phyloP scores from a whole-genome alignment of 352 stramenopile genomes.

The Phytophthora boehmeriae region DNA sequence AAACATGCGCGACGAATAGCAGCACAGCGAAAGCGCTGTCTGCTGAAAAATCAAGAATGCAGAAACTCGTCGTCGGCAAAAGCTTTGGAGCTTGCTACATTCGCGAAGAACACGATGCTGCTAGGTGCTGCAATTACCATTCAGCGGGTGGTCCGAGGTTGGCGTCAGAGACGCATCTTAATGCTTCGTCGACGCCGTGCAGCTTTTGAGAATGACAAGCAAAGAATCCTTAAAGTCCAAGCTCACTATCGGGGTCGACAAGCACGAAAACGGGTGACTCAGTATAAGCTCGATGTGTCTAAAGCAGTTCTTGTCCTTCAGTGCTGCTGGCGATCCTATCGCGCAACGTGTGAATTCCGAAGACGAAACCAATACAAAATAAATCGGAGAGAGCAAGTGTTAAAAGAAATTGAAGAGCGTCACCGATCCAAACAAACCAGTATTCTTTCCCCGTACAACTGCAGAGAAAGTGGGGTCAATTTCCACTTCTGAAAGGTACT shows the following conservation, averaged over 20 bases:
- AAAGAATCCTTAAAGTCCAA: constrained; percentile 58
- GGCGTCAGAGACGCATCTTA: constrained; percentile 38
- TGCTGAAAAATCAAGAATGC: constrained; percentile 55
- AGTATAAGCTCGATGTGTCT: constrained; percentile 29
- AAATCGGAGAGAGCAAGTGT: constrained; percentile 23
- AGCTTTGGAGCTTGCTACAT: constrained; percentile 6
- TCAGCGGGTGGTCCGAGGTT: constrained; percentile 49
- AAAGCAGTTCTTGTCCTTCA: constrained; percentile 46
- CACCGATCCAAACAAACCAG: constrained; percentile 26
- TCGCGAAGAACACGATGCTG: constrained; percentile 10
- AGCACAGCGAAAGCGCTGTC: constrained; percentile 30
- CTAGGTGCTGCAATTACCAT: constrained; percentile 54
- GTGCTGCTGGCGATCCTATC: constrained; percentile 53
- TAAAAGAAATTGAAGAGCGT: constrained; percentile 29
- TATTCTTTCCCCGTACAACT: constrained; percentile 20
- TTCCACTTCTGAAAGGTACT: constrained; percentile 15
- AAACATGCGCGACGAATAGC: constrained; percentile 35
- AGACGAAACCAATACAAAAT: constrained; percentile 2
- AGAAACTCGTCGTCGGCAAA: constrained; percentile 18
- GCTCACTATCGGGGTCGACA: constrained; percentile 51
- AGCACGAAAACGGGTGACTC: constrained; percentile 31
- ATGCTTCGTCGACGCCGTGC: constrained; percentile 47
- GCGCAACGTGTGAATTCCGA: constrained; percentile 26
- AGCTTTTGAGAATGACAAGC: constrained; percentile 70
- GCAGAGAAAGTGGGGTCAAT: constrained; percentile 35